Conservation (phyloP, 495 filamentous ascomycete species). For the Talaromyces trachyspermus region DNA sequence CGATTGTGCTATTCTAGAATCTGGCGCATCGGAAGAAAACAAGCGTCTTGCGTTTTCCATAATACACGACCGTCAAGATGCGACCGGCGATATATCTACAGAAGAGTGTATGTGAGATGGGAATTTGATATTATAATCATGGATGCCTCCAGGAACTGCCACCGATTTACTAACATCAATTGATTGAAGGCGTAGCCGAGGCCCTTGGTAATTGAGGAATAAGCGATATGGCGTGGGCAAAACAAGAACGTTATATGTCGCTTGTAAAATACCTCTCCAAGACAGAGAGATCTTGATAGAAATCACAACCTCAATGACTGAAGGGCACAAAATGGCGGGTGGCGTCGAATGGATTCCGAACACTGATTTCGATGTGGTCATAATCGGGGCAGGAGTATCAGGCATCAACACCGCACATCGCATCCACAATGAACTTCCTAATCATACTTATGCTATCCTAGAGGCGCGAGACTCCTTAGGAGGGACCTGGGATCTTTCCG, state of each 20-base stretch:
- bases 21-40: not conserved
- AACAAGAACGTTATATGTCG: not conserved
- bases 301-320: not conserved
- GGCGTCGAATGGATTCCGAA: not conserved
- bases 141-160: not conserved
- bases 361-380: constrained; percentile 43
- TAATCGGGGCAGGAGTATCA: constrained; percentile 57
- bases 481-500: constrained; percentile 59
- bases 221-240: not conserved
- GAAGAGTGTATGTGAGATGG: not conserved
- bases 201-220: not conserved
- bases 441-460: constrained; percentile 44
- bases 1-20: not conserved
- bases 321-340: not conserved
- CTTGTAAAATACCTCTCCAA: not conserved
- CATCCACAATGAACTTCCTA: constrained; percentile 46
- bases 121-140: not conserved
- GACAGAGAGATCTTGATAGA: not conserved
- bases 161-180: not conserved
- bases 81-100: not conserved
- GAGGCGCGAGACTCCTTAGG: constrained; percentile 47
- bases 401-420: constrained; percentile 61
- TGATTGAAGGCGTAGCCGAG: not conserved
- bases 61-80: not conserved
- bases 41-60: not conserved